A percentile compares a stretch with the other conserved stretches of the same genome.
Evolutionary conservation across 345 rosid genomes (phyloP).

Genomic region (Euphorbia pulcherrima): DNA sequence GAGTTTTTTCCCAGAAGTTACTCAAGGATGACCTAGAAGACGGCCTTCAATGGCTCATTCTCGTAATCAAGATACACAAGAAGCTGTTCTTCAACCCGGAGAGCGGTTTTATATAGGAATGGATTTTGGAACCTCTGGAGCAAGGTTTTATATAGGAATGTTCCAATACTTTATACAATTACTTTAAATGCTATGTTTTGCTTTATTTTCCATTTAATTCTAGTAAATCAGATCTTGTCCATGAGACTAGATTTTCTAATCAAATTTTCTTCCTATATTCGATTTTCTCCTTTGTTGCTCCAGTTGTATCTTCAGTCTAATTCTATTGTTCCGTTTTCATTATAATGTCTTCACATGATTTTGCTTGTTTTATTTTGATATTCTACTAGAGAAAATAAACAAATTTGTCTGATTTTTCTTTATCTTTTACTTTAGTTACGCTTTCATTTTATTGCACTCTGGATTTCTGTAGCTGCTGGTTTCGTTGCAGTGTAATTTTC

Average conservation of each 20-base stretch:
- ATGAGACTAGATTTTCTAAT: not conserved
- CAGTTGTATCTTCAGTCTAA: not conserved
- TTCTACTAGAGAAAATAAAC: not conserved
- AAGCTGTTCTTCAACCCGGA: no score
- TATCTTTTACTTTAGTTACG: not conserved
- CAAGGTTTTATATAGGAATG: no score
- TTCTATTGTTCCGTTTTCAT: not conserved
- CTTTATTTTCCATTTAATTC: not conserved
- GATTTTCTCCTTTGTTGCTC: not conserved
- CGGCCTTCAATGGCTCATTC: no score
- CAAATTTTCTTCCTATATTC: not conserved
- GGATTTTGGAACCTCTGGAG: no score
- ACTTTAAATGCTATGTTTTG: conserved; percentile 8
- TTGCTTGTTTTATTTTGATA: not conserved
- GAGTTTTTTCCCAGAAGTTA: no score
- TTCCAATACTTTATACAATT: conserved; percentile 7
- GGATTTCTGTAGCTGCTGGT: not conserved
- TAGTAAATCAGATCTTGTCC: conserved; percentile 1
- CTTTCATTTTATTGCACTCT: not conserved
- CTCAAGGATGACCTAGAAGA: no score
- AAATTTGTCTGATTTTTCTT: not conserved
- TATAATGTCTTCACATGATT: not conserved
- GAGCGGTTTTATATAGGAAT: no score
- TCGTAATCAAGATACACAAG: no score
- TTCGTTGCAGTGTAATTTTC: not conserved